Evolutionary conservation across 345 rosid species (phyloP).

Genomic region (Heritiera littoralis): DNA sequence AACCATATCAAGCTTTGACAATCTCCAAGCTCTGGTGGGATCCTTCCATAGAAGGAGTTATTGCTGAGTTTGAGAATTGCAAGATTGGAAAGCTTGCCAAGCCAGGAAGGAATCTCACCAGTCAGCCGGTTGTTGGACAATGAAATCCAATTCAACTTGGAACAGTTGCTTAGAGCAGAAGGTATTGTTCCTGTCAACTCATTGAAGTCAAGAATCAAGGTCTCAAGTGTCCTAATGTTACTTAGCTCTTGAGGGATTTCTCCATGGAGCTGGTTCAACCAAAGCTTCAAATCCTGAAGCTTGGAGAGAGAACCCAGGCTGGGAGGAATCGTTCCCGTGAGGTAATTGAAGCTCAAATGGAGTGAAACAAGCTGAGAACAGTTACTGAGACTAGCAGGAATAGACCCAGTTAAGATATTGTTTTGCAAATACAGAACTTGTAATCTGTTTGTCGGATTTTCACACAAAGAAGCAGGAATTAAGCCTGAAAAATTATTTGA

Average conservation of each 20-base stretch:
- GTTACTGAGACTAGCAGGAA: conserved; percentile 75
- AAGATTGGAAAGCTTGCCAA: conserved; percentile 70
- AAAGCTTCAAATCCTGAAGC: conserved; percentile 79
- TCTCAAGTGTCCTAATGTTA: conserved; percentile 56
- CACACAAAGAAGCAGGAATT: conserved; percentile 63
- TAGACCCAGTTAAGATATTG: conserved; percentile 62
- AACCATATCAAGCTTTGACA: conserved; percentile 89
- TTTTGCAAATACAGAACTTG: conserved; percentile 70
- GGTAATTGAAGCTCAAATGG: conserved; percentile 82
- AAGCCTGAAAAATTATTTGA: conserved; percentile 63
- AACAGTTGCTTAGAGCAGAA: conserved; percentile 69
- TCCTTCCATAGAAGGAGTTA: conserved; percentile 73
- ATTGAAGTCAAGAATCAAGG: conserved; percentile 88
- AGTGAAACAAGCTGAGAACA: conserved; percentile 85
- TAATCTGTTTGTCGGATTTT: conserved; percentile 46
- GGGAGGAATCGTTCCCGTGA: conserved; percentile 72
- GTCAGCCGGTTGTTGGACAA: conserved; percentile 73
- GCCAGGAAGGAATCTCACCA: conserved; percentile 78
- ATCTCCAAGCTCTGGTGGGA: conserved; percentile 91
- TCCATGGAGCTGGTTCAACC: conserved; percentile 83
- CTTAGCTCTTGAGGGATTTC: conserved; percentile 77
- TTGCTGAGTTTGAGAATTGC: conserved; percentile 94
- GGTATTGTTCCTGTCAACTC: conserved; percentile 76
- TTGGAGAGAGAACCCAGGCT: conserved; percentile 69
- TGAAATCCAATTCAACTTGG: conserved; percentile 82